These are phyloP conservation scores for Chionographis japonica DNA, from an alignment of 106 monocot species.

Conservation along the genomic window DNA sequence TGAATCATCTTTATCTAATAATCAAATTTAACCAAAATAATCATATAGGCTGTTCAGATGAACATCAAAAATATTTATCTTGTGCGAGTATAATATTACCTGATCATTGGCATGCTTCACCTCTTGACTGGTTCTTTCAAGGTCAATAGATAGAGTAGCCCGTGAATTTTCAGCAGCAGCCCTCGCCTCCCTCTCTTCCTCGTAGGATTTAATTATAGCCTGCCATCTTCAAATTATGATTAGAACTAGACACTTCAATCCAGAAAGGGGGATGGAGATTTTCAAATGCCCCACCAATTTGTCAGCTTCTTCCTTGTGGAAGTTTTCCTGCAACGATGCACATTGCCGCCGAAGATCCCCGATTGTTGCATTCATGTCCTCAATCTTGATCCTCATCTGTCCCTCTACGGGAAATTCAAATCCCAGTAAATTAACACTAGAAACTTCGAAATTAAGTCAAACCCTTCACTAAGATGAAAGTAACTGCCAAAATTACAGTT, in stretches of 20 bases:
- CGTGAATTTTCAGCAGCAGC: conserved; percentile 35
- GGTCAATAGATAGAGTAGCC: conserved; percentile 38
- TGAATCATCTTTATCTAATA: conserved; percentile 68
- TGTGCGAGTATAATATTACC: conserved; percentile 20
- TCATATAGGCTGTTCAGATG: background rate
- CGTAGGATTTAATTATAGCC: conserved; percentile 50
- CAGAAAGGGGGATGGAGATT: background rate
- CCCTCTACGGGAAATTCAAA: conserved; percentile 26
- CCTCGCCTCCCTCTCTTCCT: conserved; percentile 52
- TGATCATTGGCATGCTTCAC: conserved; percentile 38
- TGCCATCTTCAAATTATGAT: conserved; percentile 10
- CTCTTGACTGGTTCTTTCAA: conserved; percentile 53
- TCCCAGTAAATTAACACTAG: background rate
- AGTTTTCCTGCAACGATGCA: conserved; percentile 32
- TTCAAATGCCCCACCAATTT: conserved; percentile 36
- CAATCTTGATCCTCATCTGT: conserved; percentile 24
- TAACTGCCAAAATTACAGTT: conserved; percentile 4
- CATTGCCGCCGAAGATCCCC: conserved; percentile 20
- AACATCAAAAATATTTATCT: background rate
- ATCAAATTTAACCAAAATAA: conserved; percentile 1
- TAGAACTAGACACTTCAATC: background rate
- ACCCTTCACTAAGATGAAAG: background rate
- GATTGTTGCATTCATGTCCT: conserved; percentile 26
- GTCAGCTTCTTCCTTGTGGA: conserved; percentile 52
- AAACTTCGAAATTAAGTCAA: background rate